phyloP scores from a whole-genome alignment of 2,329 filamentous ascomycete species.

The Diaporthe citrichinensis region DNA sequence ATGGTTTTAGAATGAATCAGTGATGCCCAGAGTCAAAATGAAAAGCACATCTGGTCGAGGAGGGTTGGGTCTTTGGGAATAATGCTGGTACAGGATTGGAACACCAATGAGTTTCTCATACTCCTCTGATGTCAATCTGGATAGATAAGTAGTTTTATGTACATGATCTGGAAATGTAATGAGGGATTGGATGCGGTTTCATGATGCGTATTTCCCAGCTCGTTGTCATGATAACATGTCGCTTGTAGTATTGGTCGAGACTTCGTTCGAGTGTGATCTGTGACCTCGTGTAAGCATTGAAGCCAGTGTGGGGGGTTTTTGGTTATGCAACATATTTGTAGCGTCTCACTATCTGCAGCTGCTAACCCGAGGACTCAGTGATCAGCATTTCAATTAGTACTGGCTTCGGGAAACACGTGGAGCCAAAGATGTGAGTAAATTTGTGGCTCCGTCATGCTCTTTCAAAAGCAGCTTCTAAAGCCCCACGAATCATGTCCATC shows the following conservation, averaged over 20 bases:
- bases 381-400: neutral
- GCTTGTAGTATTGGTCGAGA: neutral
- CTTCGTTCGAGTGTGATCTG: neutral
- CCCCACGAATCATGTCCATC: neutral
- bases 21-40: constrained; percentile 32
- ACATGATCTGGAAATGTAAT: constrained; percentile 51
- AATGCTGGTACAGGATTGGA: constrained; percentile 14
- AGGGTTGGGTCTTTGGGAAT: constrained; percentile 10
- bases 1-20: constrained; percentile 42
- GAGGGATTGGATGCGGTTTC: constrained; percentile 44
- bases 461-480: neutral
- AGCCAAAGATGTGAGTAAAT: neutral
- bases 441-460: neutral
- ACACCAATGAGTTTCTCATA: constrained; percentile 9
- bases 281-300: no score
- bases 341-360: neutral
- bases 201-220: neutral
- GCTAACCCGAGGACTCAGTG: neutral
- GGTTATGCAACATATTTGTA: neutral
- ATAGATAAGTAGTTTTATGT: constrained; percentile 61
- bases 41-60: constrained; percentile 18
- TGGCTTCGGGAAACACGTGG: neutral
- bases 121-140: constrained; percentile 37
- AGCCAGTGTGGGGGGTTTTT: no score
- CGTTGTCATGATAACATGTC: neutral